These are phyloP conservation scores for Schizonepeta tenuifolia DNA, from an alignment of 257 asterid genomes.

Conservation along the genomic window DNA sequence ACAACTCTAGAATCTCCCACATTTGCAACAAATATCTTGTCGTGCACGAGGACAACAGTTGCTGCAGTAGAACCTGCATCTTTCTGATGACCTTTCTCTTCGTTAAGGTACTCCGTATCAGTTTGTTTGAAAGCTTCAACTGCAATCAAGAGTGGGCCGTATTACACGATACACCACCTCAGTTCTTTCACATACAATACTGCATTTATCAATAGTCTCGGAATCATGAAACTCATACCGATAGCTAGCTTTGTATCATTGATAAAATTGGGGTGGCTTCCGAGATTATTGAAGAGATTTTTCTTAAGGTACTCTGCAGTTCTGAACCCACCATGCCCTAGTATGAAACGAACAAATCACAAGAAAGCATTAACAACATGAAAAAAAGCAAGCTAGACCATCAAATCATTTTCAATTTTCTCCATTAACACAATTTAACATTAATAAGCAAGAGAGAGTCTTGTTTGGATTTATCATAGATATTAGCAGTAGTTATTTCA, in stretches of 20 bases:
- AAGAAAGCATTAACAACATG: neutral
- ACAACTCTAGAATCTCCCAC: constrained; percentile 90
- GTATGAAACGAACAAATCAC: constrained; percentile 19
- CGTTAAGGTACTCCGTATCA: constrained; percentile 66
- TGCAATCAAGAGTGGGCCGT: constrained; percentile 44
- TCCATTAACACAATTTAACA: neutral
- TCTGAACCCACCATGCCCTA: constrained; percentile 86
- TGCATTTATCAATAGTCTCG: neutral
- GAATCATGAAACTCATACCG: constrained; percentile 46
- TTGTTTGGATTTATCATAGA: neutral
- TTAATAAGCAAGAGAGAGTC: neutral
- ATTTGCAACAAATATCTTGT: constrained; percentile 69
- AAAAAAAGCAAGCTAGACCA: neutral
- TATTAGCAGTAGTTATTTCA: neutral
- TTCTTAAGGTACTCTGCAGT: constrained; percentile 80
- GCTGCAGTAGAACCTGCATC: constrained; percentile 92
- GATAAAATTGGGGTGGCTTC: constrained; percentile 70
- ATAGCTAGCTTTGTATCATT: constrained; percentile 73
- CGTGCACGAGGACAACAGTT: constrained; percentile 72
- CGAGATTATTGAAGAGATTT: constrained; percentile 70
- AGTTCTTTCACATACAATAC: constrained; percentile 15
- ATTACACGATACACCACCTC: constrained; percentile 25
- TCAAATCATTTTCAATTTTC: neutral
- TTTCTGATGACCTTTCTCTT: constrained; percentile 67
- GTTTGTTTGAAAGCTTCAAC: constrained; percentile 73